Evolutionary conservation across 352 stramenopile genomes (phyloP).

Genomic region (Phytopythium delawarense): DNA sequence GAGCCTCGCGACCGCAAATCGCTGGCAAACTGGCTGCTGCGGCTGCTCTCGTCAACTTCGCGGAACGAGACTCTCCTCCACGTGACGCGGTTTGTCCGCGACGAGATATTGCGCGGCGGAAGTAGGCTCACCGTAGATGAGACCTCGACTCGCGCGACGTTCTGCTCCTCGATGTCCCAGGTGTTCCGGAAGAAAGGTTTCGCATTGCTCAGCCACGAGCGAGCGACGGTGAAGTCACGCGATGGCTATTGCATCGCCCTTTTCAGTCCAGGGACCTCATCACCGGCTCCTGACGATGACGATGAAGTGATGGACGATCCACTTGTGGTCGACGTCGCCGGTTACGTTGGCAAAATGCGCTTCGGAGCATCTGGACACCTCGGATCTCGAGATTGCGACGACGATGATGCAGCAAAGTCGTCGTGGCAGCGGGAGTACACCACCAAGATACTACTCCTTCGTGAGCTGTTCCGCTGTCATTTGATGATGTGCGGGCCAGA

Average conservation of each 20-base stretch:
- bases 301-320: neutral
- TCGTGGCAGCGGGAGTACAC: conserved; percentile 26
- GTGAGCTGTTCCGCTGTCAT: conserved; percentile 44
- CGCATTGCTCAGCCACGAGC: conserved; percentile 15
- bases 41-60: conserved; percentile 53
- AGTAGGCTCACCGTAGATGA: neutral
- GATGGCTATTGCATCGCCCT: neutral
- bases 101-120: conserved; percentile 25
- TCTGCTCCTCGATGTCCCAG: conserved; percentile 32
- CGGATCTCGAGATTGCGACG: conserved; percentile 6
- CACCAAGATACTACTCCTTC: conserved; percentile 41
- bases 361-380: conserved; percentile 11
- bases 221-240: conserved; percentile 1
- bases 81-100: conserved; percentile 53
- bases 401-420: conserved; percentile 11
- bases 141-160: conserved; percentile 2
- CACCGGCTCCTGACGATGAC: neutral
- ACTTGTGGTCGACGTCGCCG: conserved; percentile 31
- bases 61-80: conserved; percentile 63
- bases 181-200: conserved; percentile 49
- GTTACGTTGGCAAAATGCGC: conserved; percentile 41
- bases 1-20: conserved; percentile 59
- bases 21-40: conserved; percentile 60
- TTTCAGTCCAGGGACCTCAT: neutral
- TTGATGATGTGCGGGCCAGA: conserved; percentile 27